These are phyloP conservation scores for Curvularia sp. DNA, from an alignment of 2,329 filamentous ascomycete genomes.

Conservation along the genomic window DNA sequence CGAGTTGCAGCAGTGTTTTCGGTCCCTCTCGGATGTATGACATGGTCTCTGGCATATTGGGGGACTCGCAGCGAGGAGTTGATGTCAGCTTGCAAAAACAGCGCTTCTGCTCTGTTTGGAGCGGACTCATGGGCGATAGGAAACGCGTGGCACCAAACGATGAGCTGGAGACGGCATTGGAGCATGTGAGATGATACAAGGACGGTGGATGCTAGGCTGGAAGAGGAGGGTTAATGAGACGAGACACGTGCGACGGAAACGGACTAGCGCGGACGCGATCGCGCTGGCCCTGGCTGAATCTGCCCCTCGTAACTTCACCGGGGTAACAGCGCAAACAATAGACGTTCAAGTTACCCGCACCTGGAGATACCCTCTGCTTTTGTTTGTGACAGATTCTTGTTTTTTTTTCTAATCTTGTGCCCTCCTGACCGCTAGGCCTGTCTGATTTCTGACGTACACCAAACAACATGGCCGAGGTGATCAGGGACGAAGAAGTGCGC, in stretches of 20 bases:
- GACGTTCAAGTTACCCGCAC: constrained; percentile 21
- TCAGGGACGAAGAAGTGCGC: constrained; percentile 83
- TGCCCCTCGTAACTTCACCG: constrained; percentile 27
- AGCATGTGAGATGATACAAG: not conserved
- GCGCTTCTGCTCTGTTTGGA: not conserved
- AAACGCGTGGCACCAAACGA: not conserved
- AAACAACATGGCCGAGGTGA: constrained; percentile 38
- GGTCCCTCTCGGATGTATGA: not conserved
- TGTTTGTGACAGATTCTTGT: not conserved
- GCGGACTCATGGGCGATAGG: not conserved
- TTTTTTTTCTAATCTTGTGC: not conserved
- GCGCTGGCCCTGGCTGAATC: constrained; percentile 27
- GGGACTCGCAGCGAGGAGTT: not conserved
- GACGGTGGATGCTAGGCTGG: constrained; percentile 21
- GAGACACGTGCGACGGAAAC: constrained; percentile 25
- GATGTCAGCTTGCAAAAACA: not conserved
- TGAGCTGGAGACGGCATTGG: not conserved
- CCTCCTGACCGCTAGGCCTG: not conserved
- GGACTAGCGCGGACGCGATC: constrained; percentile 29
- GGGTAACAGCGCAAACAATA: constrained; percentile 20
- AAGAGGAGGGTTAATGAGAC: constrained; percentile 28
- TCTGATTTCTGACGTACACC: not conserved
- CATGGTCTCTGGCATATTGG: not conserved
- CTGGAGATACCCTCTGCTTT: constrained; percentile 5
- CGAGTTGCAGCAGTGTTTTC: not conserved